Evolutionary conservation across 1,284 basidiomycete genomes (phyloP), one percentile per base, ranked within the genome.

Genomic region (Ceratobasidium sp.): DNA sequence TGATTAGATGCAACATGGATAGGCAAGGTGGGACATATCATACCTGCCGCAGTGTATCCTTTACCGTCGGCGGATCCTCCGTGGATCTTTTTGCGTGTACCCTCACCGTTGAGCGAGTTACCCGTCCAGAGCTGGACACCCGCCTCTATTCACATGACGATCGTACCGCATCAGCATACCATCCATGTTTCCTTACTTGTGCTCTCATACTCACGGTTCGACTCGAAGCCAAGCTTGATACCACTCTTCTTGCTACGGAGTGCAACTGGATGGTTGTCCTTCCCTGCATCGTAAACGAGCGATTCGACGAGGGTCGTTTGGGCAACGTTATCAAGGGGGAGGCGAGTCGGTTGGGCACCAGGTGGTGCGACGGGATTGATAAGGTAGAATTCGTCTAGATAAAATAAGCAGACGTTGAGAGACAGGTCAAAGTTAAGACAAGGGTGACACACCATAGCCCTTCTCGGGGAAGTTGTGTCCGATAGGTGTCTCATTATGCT

Each of bases 71-170:
- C 88, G 66, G 82, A 82, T n/a, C 85, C 84, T 28, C 92, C 91
- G 80, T 94, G 92, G 49, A 92, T 91, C 82, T 88, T 89, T 85
- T 93, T 93, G 64, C 89, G 86, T 49, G 89, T 87, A 33, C 87
- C 89, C 45, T 84, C 86, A 13, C 81, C 81, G 65, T 86, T 82
- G 13, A 89, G 84, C 63, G 88, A 83, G 76, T 87, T 89, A 81
- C 90, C 89, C 2, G 90, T 87, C 81, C 93, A 93, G 80, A 92
- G 90, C 87, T 93, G 92, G 51, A 91, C 87, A 35, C 92, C 92
- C 5, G 87, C 88, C 83, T 93, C 92, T 92, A 78, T 23, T 23
- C 28, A 11, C 37, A 31, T 5, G 10, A n/a, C 42, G 33, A 35
- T 66, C 51, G 35, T 1, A 42, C 39, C 13, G 39, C 66, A 76